Evolutionary conservation across 208 protist genomes (phyloP).

Genomic region (Trypanosoma congolense): DNA sequence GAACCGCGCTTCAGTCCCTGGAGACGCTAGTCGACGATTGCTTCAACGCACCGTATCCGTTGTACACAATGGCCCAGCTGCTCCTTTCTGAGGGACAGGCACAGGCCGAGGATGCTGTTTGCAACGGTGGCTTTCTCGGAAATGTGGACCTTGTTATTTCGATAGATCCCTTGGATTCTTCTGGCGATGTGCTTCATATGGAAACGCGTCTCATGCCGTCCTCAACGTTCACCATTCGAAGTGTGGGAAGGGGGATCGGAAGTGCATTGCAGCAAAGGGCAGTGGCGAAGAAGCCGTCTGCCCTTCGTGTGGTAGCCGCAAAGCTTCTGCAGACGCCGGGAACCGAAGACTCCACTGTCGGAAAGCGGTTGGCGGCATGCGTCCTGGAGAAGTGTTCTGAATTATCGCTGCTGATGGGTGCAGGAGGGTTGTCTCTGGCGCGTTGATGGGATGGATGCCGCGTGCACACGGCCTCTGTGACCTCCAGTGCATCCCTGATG

Average conservation of each 20-base stretch:
- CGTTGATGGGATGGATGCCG: too few species aligned
- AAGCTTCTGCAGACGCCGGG: neutral
- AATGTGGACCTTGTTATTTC: conserved; percentile 17
- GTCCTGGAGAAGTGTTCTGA: conserved; percentile 2
- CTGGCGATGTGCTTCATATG: conserved; percentile 2
- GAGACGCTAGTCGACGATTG: conserved; percentile 22
- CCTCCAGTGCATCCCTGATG: too few species aligned
- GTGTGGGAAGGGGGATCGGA: neutral
- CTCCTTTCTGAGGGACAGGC: conserved; percentile 15
- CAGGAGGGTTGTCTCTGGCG: too few species aligned
- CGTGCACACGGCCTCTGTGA: too few species aligned
- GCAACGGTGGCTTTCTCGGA: conserved; percentile 12
- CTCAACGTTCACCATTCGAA: conserved; percentile 9
- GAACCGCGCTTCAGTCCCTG: conserved; percentile 26
- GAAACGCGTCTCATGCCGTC: conserved; percentile 17
- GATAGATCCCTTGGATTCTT: conserved; percentile 3
- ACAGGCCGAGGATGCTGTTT: neutral
- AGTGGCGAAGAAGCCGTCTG: conserved; percentile 6
- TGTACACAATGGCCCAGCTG: conserved; percentile 18
- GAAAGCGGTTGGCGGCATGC: conserved; percentile 3
- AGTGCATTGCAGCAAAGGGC: neutral
- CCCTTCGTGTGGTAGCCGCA: neutral
- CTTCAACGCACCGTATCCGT: conserved; percentile 11
- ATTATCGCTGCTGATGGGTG: neutral
- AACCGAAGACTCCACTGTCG: neutral